Conservation (phyloP, 1,284 basidiomycete species). For the Malassezia obtusa region DNA sequence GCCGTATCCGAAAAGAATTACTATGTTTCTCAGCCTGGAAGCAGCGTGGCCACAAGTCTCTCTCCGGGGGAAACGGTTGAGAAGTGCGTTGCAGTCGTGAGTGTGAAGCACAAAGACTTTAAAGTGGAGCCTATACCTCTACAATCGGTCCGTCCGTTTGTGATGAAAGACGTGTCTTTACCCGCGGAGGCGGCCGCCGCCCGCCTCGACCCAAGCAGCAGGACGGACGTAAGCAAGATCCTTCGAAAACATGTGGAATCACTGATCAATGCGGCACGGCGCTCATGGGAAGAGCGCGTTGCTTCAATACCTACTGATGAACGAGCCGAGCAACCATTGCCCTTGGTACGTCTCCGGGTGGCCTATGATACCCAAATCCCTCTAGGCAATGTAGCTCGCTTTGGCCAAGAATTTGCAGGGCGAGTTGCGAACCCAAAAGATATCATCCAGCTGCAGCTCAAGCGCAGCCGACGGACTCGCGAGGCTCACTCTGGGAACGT, state of each 20-base stretch:
- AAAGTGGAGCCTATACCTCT: slow-evolving; percentile 73
- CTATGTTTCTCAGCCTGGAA: slow-evolving; percentile 86
- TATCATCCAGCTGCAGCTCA: slow-evolving; percentile 58
- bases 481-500: slow-evolving; percentile 14
- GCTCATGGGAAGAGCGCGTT: slow-evolving; percentile 66
- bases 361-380: slow-evolving; percentile 34
- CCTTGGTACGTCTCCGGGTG: slow-evolving; percentile 69
- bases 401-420: slow-evolving; percentile 88
- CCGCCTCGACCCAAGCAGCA: slow-evolving; percentile 21
- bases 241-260: slow-evolving; percentile 25
- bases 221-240: slow-evolving; percentile 29
- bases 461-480: slow-evolving; percentile 5
- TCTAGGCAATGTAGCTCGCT: slow-evolving; percentile 72
- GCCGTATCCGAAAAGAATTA: slow-evolving; percentile 82
- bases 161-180: slow-evolving; percentile 73
- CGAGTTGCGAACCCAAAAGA: slow-evolving; percentile 88
- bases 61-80: slow-evolving; percentile 31
- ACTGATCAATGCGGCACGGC: slow-evolving; percentile 66
- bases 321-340: slow-evolving; percentile 51
- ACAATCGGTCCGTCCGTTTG: slow-evolving; percentile 85
- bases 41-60: slow-evolving; percentile 78
- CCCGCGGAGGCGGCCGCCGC: slow-evolving; percentile 53
- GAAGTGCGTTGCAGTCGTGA: slow-evolving; percentile 34
- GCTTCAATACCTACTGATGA: slow-evolving; percentile 49
- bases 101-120: slow-evolving; percentile 69